Evolutionary conservation across 192 early-diverging fungal species (phyloP).

Genomic region (Phlyctochytrium arcticum): DNA sequence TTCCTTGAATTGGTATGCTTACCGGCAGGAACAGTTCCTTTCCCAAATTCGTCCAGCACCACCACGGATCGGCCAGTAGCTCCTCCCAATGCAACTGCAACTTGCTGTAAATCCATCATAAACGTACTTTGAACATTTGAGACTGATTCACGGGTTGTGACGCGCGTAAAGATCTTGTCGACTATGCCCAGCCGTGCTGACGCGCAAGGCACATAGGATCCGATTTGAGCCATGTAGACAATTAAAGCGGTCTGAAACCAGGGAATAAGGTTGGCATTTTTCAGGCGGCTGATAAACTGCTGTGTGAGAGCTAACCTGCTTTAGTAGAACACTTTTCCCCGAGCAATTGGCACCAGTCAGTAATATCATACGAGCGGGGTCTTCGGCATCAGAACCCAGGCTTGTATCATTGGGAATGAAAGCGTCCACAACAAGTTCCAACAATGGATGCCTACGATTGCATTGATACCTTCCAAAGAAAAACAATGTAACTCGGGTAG

Average conservation of each 20-base stretch:
- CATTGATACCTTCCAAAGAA: background rate
- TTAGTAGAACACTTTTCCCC: slow-evolving; percentile 55
- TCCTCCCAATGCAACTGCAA: slow-evolving; percentile 43
- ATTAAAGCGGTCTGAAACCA: slow-evolving; percentile 72
- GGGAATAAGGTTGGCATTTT: slow-evolving; percentile 8
- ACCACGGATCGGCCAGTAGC: slow-evolving; percentile 56
- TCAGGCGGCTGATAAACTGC: no score
- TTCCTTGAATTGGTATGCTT: no score
- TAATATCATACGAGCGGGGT: slow-evolving; percentile 49
- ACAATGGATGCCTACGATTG: slow-evolving; percentile 58
- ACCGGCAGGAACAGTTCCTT: slow-evolving; percentile 62
- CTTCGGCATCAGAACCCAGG: slow-evolving; percentile 26
- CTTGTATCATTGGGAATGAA: slow-evolving; percentile 74
- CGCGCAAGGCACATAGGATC: slow-evolving; percentile 80
- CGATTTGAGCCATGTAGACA: slow-evolving; percentile 84
- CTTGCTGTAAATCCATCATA: slow-evolving; percentile 68
- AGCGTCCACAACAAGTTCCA: slow-evolving; percentile 49
- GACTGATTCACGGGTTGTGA: slow-evolving; percentile 67
- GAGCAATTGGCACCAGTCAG: slow-evolving; percentile 82
- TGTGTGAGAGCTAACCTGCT: no score
- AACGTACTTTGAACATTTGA: slow-evolving; percentile 67
- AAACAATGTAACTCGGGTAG: background rate
- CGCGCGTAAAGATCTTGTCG: slow-evolving; percentile 72
- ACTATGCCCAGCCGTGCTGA: slow-evolving; percentile 66
- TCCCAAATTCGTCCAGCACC: slow-evolving; percentile 82